These are phyloP conservation scores for Vigna unguiculata DNA, from an alignment of 306 rosid genomes.

Conservation along the genomic window DNA sequence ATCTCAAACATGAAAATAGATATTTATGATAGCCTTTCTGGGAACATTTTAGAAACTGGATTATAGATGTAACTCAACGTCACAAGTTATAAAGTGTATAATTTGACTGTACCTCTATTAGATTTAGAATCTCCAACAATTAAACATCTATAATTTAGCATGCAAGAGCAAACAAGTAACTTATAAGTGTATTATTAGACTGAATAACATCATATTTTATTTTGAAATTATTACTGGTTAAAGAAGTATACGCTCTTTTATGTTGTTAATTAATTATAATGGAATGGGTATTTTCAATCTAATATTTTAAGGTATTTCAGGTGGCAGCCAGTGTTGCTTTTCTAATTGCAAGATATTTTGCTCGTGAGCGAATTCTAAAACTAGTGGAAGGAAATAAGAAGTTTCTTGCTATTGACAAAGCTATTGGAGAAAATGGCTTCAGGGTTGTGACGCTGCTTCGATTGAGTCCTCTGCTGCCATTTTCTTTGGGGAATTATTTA, in stretches of 20 bases:
- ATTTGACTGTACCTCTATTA: too few species aligned
- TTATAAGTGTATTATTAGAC: constrained; percentile 6
- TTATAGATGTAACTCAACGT: too few species aligned
- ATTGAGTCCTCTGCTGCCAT: constrained; percentile 96
- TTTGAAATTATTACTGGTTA: constrained; percentile 17
- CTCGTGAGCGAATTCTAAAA: constrained; percentile 95
- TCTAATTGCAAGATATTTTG: constrained; percentile 95
- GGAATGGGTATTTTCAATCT: constrained; percentile 17
- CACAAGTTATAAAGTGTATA: too few species aligned
- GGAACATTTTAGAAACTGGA: too few species aligned
- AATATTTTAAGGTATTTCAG: constrained; percentile 57
- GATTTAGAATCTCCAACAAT: too few species aligned
- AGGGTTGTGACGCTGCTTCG: constrained; percentile 95
- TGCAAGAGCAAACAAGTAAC: constrained; percentile 14
- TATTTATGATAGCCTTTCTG: too few species aligned
- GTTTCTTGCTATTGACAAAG: constrained; percentile 95
- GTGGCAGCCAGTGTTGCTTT: constrained; percentile 96
- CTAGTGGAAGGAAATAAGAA: constrained; percentile 94
- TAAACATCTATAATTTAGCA: constrained; percentile 17
- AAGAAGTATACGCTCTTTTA: background rate
- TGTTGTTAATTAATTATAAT: constrained; percentile 1
- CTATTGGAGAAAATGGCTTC: constrained; percentile 95
- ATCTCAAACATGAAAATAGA: too few species aligned
- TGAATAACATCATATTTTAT: constrained; percentile 7
- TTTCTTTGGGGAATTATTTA: constrained; percentile 92